Evolutionary conservation across 805 yeast species (phyloP), one percentile per base, ranked within the genome.

Genomic region (Candida boleticola): DNA sequence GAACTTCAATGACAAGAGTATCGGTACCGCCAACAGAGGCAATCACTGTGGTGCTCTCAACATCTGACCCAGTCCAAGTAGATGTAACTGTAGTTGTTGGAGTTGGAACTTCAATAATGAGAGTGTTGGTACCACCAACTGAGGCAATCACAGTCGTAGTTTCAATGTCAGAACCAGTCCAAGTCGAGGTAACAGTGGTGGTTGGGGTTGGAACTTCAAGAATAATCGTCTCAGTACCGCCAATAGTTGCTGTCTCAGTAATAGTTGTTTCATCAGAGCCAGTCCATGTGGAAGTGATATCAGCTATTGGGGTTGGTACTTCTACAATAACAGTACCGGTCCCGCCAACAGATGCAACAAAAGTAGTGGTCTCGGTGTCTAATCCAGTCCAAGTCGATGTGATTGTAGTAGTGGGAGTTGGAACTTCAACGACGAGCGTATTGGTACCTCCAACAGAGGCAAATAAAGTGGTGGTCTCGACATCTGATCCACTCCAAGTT

Each of bases 171-270:
- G 14, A 13, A 6, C 31, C 31, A 13, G 31, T 29, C 31, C 31
- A 29, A 25, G 27, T 25, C 7, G 13, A 5, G 21, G 34, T 22
- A 5, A 19, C 10, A 20, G 40, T 37, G 10, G 14, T 17, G 18
- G n/a, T 29, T 41, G 35, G 40, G 19, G 25, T 29, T 11, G 55
- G 55, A 6, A 49, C 50, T 1, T 50, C 50, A 5, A 51, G 37
- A 7, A 48, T 33, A 10, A 43, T 44, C 9, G 48, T 40, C 6
- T 26, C 45, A 9, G 42, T 42, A 0, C 20, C 42, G 21, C 47
- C 47, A 5, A 9, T 27, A 18, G 35, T 16, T 3, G 27, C 27
- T 25, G 27, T 25, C 11, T 25, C 10, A 7, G 27, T 25, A 25
- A 7, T 25, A 7, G 27, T 25, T 25, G 27, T 7, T 25, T 7